Conservation (phyloP, 345 rosid species). For the Stellera chamaejasme region DNA sequence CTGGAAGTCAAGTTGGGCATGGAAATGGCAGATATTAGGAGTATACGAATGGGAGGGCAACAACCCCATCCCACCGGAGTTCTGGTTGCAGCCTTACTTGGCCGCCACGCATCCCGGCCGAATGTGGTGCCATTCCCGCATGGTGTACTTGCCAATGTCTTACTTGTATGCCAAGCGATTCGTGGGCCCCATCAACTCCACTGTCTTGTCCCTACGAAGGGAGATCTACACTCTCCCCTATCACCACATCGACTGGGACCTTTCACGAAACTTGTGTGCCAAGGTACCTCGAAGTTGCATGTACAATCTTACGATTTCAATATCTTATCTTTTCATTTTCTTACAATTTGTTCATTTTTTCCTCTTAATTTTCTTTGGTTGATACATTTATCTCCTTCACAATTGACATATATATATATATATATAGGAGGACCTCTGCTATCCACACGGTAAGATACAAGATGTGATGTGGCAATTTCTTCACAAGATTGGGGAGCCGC, state of each 20-base stretch:
- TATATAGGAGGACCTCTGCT: conserved; percentile 51
- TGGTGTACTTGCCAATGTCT: conserved; percentile 56
- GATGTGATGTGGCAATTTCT: conserved; percentile 50
- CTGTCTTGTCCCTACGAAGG: conserved; percentile 36
- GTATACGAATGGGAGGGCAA: conserved; percentile 72
- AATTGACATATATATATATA: no score
- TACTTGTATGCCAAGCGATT: conserved; percentile 58
- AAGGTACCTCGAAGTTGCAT: no score
- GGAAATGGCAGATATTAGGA: conserved; percentile 43
- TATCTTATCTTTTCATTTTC: no score
- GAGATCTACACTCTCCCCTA: conserved; percentile 48
- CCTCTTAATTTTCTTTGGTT: no score
- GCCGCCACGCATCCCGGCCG: conserved; percentile 51
- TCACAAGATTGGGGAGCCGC: conserved; percentile 38
- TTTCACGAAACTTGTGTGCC: conserved; percentile 33
- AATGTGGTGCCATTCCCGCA: conserved; percentile 39
- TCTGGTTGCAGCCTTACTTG: conserved; percentile 56
- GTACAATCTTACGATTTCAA: no score
- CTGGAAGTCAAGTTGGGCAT: no score
- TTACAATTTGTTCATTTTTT: no score
- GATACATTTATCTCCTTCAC: no score
- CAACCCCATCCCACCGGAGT: conserved; percentile 62
- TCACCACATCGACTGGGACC: conserved; percentile 44
- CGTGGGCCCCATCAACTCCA: conserved; percentile 33
- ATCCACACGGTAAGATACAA: conserved; percentile 44